Conservation (phyloP, 495 filamentous ascomycete species). For the Elasticomyces elasticus region DNA sequence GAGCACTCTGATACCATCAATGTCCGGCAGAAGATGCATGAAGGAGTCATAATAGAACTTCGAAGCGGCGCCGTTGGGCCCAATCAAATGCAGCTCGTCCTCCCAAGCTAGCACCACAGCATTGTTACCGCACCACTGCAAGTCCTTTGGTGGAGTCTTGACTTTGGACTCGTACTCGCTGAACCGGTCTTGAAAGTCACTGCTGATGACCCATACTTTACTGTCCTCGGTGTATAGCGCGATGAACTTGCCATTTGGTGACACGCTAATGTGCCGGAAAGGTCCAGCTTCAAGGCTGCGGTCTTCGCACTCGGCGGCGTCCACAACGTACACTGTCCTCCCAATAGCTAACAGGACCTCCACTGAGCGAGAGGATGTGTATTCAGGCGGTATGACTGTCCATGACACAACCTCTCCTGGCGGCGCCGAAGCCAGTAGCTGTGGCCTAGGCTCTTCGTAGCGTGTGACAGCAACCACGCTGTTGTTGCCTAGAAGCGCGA, state of each 20-base stretch:
- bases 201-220: conserved; percentile 85
- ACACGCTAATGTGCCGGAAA: conserved; percentile 80
- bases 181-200: conserved; percentile 82
- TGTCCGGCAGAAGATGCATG: conserved; percentile 79
- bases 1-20: conserved; percentile 78
- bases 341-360: conserved; percentile 84
- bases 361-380: conserved; percentile 87
- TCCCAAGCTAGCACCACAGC: conserved; percentile 93
- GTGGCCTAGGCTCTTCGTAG: conserved; percentile 85
- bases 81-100: conserved; percentile 93
- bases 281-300: conserved; percentile 82
- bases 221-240: conserved; percentile 78
- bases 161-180: conserved; percentile 86
- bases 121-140: conserved; percentile 95
- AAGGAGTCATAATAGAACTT: conserved; percentile 78
- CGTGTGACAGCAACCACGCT: conserved; percentile 73
- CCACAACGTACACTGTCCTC: conserved; percentile 74
- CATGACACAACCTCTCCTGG: conserved; percentile 76
- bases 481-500: conserved; percentile 87
- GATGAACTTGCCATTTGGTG: conserved; percentile 79
- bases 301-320: conserved; percentile 83
- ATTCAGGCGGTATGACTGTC: conserved; percentile 78
- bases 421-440: conserved; percentile 65
- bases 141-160: conserved; percentile 72
- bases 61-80: conserved; percentile 66